Conservation (phyloP, 2,329 filamentous ascomycete species). For the Trematosphaeria pertusa region DNA sequence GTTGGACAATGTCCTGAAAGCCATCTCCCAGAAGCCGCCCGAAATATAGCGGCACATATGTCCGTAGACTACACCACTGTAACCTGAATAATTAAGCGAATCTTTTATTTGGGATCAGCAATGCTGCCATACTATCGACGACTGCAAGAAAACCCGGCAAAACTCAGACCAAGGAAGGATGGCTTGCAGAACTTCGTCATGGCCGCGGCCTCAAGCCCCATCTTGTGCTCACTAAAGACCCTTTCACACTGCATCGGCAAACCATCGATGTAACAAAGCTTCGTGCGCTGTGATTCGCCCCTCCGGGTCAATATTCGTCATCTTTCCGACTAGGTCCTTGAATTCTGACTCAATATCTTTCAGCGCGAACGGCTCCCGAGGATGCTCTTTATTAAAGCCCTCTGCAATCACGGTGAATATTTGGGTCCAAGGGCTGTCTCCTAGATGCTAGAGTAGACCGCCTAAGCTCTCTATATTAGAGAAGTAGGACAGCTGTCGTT, state of each 20-base stretch:
- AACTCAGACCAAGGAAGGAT: too few relatives aligned
- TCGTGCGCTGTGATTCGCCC: constrained; percentile 21
- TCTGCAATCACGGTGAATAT: constrained; percentile 40
- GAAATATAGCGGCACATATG: too few relatives aligned
- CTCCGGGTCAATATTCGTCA: constrained; percentile 21
- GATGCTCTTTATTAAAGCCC: constrained; percentile 52
- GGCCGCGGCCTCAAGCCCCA: too few relatives aligned
- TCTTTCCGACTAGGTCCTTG: constrained; percentile 21
- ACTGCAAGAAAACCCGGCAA: too few relatives aligned
- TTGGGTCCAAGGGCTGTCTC: constrained; percentile 45
- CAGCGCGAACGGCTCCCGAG: constrained; percentile 47
- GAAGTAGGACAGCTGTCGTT: constrained; percentile 58
- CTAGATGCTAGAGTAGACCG: constrained; percentile 51
- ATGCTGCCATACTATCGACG: too few relatives aligned
- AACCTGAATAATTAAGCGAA: too few relatives aligned
- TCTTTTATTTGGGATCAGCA: too few relatives aligned
- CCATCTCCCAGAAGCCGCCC: too few relatives aligned
- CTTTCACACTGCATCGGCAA: constrained; percentile 13
- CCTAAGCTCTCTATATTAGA: constrained; percentile 51
- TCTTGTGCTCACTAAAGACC: too few relatives aligned
- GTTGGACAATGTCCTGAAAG: too few relatives aligned
- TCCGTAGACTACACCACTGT: too few relatives aligned
- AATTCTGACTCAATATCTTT: constrained; percentile 15
- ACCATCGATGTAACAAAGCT: constrained; percentile 24
- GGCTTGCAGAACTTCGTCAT: too few relatives aligned